These are phyloP conservation scores for Esteya vermicola DNA, from an alignment of 2,329 filamentous ascomycete genomes.

Conservation along the genomic window DNA sequence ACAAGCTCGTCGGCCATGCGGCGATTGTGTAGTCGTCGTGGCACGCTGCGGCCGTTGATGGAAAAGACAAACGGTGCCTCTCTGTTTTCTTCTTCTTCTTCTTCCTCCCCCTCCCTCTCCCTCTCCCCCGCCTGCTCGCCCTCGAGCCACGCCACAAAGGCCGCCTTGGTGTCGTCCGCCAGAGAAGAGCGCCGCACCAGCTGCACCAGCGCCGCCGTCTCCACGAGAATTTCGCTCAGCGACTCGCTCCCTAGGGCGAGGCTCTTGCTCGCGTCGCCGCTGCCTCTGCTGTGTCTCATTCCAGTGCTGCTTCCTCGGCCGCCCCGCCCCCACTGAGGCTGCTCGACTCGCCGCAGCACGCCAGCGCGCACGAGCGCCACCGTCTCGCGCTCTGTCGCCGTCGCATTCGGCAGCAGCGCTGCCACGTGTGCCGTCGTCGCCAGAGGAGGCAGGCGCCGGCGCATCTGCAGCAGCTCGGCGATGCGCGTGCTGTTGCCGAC, in stretches of 20 bases:
- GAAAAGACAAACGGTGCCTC: constrained; percentile 1
- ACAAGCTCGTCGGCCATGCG: constrained; percentile 44
- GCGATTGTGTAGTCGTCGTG: constrained; percentile 20
- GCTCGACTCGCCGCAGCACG: constrained; percentile 41
- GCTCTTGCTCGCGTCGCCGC: constrained; percentile 35
- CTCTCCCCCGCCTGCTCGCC: too few species aligned
- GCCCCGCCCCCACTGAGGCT: constrained; percentile 40
- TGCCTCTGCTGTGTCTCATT: neutral
- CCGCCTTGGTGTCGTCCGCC: constrained; percentile 27
- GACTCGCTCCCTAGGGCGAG: constrained; percentile 8
- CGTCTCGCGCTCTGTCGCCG: constrained; percentile 52
- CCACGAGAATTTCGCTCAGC: constrained; percentile 45
- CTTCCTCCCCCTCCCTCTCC: constrained; percentile 20
- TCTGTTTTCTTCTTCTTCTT: neutral
- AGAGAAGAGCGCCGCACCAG: constrained; percentile 24
- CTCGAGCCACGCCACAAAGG: constrained; percentile 37
- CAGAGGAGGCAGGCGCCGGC: constrained; percentile 44
- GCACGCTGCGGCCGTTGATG: constrained; percentile 5
- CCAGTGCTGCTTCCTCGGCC: constrained; percentile 11
- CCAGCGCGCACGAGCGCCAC: constrained; percentile 44
- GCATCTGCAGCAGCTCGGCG: constrained; percentile 48
- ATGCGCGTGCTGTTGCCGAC: constrained; percentile 25
- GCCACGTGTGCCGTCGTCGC: constrained; percentile 54
- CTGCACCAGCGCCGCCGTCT: constrained; percentile 38
- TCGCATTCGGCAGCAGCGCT: constrained; percentile 46